A percentile compares a stretch with the other conserved stretches of the same genome.
Evolutionary conservation across 306 rosid genomes (phyloP).

Genomic region (Begonia loranthoides): DNA sequence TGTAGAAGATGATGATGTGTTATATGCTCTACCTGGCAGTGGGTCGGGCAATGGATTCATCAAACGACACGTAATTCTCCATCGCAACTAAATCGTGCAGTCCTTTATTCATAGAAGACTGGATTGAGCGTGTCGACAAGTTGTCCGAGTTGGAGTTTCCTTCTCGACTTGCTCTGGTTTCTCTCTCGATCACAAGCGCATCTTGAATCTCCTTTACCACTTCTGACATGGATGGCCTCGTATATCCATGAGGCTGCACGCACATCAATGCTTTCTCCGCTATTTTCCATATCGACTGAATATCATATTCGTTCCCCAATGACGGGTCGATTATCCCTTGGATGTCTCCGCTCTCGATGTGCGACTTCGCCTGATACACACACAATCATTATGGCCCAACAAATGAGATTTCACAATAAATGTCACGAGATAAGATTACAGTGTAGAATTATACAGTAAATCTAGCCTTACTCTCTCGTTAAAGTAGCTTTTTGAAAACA

Average conservation of each 20-base stretch:
- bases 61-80: slow-evolving; percentile 56
- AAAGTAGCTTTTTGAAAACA: too few relatives aligned
- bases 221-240: slow-evolving; percentile 90
- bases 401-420: too few relatives aligned
- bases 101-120: slow-evolving; percentile 55
- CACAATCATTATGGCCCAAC: too few relatives aligned
- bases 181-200: slow-evolving; percentile 70
- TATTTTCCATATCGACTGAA: slow-evolving; percentile 97
- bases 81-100: slow-evolving; percentile 49
- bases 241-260: slow-evolving; percentile 74
- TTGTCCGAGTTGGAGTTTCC: neutral
- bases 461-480: too few relatives aligned
- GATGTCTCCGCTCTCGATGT: slow-evolving; percentile 94
- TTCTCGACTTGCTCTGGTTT: slow-evolving; percentile 33
- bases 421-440: too few relatives aligned
- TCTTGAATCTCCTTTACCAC: slow-evolving; percentile 96
- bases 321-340: slow-evolving; percentile 86
- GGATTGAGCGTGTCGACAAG: slow-evolving; percentile 31
- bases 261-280: slow-evolving; percentile 98
- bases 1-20: too few relatives aligned
- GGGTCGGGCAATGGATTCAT: slow-evolving; percentile 67
- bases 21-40: slow-evolving; percentile 41
- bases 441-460: too few relatives aligned
- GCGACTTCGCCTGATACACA: slow-evolving; percentile 54
- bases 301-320: slow-evolving; percentile 45